These are phyloP conservation scores for Xylaria sp. DNA, from an alignment of 2,329 filamentous ascomycete species.

Conservation along the genomic window DNA sequence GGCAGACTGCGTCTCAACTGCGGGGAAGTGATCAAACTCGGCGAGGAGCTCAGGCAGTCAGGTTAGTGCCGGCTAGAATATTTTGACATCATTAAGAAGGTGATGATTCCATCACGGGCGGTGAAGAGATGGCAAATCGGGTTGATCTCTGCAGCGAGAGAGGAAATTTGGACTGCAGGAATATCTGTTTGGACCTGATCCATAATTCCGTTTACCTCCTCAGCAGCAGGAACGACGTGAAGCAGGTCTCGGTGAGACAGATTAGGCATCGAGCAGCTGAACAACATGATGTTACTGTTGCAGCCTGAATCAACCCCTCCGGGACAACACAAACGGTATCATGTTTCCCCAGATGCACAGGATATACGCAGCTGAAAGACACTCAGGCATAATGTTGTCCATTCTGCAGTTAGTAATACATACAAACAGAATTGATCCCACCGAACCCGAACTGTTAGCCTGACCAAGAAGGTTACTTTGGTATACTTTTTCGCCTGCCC, in stretches of 20 bases:
- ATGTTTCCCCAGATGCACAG: not conserved
- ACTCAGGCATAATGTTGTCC: not conserved
- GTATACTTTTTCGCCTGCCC: not conserved
- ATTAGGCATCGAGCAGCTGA: no score
- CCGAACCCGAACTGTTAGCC: not conserved
- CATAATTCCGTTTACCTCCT: not conserved
- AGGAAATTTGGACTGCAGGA: not conserved
- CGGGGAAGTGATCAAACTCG: no score
- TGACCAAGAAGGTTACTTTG: not conserved
- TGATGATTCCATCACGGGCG: not conserved
- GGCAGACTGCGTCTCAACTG: not conserved
- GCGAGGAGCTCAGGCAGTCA: not conserved
- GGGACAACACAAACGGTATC: no score
- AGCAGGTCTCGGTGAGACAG: no score
- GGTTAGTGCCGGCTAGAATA: not conserved
- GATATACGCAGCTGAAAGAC: not conserved
- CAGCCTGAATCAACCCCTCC: not conserved
- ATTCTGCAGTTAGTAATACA: conserved; percentile 9
- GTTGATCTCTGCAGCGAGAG: not conserved
- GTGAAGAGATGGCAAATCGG: not conserved
- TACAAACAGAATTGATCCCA: conserved; percentile 9
- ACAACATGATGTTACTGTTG: not conserved
- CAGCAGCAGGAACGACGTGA: not conserved
- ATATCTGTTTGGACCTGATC: not conserved
- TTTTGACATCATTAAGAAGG: not conserved